Percentiles rank a stretch among this genome's conserved stretches.
These are phyloP conservation scores for Boletus reticuloceps DNA, from an alignment of 768 basidiomycete species.

Conservation along the genomic window DNA sequence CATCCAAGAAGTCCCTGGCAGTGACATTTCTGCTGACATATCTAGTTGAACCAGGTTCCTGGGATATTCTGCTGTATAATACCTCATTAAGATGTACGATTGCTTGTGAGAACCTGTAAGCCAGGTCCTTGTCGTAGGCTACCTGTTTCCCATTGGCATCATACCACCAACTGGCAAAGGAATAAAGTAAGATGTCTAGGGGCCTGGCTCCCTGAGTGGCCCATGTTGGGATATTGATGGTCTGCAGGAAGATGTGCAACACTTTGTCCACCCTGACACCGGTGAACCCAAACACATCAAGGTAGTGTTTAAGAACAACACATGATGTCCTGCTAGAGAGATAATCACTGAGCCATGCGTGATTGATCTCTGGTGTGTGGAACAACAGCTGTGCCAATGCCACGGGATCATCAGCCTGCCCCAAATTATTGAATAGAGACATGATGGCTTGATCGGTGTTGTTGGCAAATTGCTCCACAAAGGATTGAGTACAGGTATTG, in stretches of 20 bases:
- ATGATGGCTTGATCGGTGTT: constrained; percentile 80
- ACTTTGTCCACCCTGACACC: constrained; percentile 86
- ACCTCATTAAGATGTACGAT: constrained; percentile 88
- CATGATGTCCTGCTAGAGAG: constrained; percentile 73
- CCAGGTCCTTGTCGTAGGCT: constrained; percentile 80
- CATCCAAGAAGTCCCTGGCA: constrained; percentile 76
- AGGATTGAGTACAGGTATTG: constrained; percentile 65
- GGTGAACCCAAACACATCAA: constrained; percentile 85
- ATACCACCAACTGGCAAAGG: constrained; percentile 88
- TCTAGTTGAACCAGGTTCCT: constrained; percentile 54
- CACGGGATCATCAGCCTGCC: constrained; percentile 59
- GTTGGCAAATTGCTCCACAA: constrained; percentile 77
- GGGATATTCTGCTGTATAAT: constrained; percentile 71
- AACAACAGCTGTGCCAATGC: constrained; percentile 79
- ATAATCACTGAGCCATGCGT: constrained; percentile 79
- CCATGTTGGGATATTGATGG: constrained; percentile 63
- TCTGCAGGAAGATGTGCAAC: constrained; percentile 83
- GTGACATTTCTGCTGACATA: constrained; percentile 60
- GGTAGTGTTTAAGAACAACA: constrained; percentile 73
- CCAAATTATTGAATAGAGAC: constrained; percentile 62
- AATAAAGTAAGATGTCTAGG: constrained; percentile 66
- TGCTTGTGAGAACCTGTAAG: constrained; percentile 71
- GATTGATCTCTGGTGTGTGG: constrained; percentile 80
- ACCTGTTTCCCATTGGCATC: constrained; percentile 80
- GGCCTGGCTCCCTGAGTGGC: constrained; percentile 27